These are phyloP conservation scores for Fusarium scirpi DNA, from an alignment of 2,329 filamentous ascomycete genomes.

Conservation along the genomic window DNA sequence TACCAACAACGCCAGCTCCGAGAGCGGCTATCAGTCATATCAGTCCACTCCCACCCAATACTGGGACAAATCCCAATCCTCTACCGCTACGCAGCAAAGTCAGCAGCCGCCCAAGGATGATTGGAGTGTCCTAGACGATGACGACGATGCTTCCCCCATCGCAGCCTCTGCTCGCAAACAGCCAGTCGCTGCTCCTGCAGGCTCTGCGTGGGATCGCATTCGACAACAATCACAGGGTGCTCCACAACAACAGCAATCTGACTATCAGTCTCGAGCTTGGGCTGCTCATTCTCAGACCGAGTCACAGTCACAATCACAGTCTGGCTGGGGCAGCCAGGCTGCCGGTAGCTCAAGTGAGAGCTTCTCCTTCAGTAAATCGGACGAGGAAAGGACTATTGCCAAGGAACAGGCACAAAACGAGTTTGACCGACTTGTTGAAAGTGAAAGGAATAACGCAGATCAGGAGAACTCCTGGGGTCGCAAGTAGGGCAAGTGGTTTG, in stretches of 20 bases:
- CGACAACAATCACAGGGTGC: constrained; percentile 50
- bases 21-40: constrained; percentile 1
- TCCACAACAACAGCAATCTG: constrained; percentile 34
- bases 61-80: constrained; percentile 16
- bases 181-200: constrained; percentile 18
- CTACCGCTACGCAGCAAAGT: constrained; percentile 15
- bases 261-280: constrained; percentile 34
- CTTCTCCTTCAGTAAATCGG: constrained; percentile 53
- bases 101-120: constrained; percentile 24
- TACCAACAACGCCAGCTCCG: constrained; percentile 1
- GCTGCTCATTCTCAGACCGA: constrained; percentile 17
- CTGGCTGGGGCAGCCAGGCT: constrained; percentile 48
- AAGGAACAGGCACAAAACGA: constrained; percentile 63
- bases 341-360: constrained; percentile 42
- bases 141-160: constrained; percentile 61
- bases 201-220: constrained; percentile 61
- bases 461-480: constrained; percentile 47
- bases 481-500: constrained; percentile 11
- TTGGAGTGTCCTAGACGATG: constrained; percentile 47
- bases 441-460: constrained; percentile 54
- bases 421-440: constrained; percentile 63
- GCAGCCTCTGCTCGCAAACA: constrained; percentile 49
- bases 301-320: constrained; percentile 29
- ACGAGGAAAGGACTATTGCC: constrained; percentile 54
- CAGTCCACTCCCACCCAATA: constrained; percentile 1